A percentile compares a stretch with the other conserved stretches of the same genome.
Conservation (phyloP, 1,139 yeast genomes). For the Yamadazyma triangularis region DNA sequence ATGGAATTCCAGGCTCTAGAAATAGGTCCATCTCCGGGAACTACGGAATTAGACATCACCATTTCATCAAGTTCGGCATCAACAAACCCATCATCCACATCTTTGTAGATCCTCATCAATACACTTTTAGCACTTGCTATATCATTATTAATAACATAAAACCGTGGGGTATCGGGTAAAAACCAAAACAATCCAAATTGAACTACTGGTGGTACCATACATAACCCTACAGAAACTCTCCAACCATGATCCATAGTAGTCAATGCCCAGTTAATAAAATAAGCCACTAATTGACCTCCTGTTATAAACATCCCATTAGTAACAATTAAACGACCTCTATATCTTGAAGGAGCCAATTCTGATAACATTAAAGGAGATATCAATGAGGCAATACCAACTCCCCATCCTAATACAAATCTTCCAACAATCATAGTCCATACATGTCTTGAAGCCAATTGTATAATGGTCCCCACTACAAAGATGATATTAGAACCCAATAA, state of each 20-base stretch:
- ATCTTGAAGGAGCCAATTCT: conserved; percentile 88
- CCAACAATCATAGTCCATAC: conserved; percentile 94
- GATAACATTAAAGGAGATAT: conserved; percentile 87
- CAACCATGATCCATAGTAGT: conserved; percentile 75
- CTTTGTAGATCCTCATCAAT: conserved; percentile 51
- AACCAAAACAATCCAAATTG: conserved; percentile 77
- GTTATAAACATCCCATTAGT: conserved; percentile 71
- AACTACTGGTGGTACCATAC: conserved; percentile 78
- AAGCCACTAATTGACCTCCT: conserved; percentile 89
- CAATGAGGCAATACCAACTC: conserved; percentile 90
- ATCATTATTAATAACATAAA: conserved; percentile 66
- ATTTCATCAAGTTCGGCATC: conserved; percentile 59
- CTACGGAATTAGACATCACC: conserved; percentile 50
- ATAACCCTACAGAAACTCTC: conserved; percentile 87
- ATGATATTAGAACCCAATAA: conserved; percentile 74
- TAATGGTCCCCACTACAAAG: conserved; percentile 75
- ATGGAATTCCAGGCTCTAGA: conserved; percentile 58
- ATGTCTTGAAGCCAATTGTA: conserved; percentile 74
- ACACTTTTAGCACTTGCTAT: conserved; percentile 64
- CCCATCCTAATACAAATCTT: conserved; percentile 89
- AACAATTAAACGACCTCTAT: conserved; percentile 80
- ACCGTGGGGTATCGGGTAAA: conserved; percentile 95
- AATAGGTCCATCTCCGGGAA: conserved; percentile 55
- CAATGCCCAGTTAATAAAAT: conserved; percentile 90
- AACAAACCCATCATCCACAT: conserved; percentile 53